Evolutionary conservation across 768 basidiomycete species (phyloP), one percentile per base, ranked within the genome.

Genomic region (Tricholoma matsutake): DNA sequence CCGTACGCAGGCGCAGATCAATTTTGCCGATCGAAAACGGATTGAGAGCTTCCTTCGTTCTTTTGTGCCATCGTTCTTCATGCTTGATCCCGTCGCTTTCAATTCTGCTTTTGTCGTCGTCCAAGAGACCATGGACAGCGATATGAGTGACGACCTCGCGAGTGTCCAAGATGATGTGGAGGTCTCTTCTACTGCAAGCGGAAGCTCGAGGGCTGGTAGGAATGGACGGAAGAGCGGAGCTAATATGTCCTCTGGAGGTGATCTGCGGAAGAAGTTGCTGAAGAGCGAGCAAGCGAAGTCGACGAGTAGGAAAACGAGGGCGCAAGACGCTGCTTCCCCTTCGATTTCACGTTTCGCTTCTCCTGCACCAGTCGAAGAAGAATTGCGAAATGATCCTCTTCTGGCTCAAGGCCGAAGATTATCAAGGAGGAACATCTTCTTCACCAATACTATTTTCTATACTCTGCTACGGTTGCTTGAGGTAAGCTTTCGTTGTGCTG

Each of bases 381-480:
- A 82, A 68, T 71, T 72, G 62, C 54, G 67, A 65, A 45, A 71
- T 60, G 73, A 76, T 18, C 59, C 61, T 3, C 56, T 59, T 53
- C 29, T 53, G 6, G 72, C 74, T 5, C 76, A 79, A 54, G 69
- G 67, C 54, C 62, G 66, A 52, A 59, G 64, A 56, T 61, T 70
- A 49, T 62, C 70, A 31, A 70, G 84, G 59, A 80, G 82, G 54
- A 81, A 83, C 51, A 81, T 86, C 35, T 94, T 98, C 75, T 98
- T 93, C 75, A 86, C 88, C 61, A 98, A 97, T 74, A 94, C 92
- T 18, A 81, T 86, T 22, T 93, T 93, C 69, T 99, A 98, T 77
- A 84, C 85, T 9, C 75, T 98, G 22, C 74, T 98, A 67, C 85
- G 96, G 34, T 77, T 96, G 54, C 72, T 98, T 43, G 91, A 98